Base-by-base conservation (phyloP, 2,329 filamentous ascomycete species). In the Fusarium coicis region DNA sequence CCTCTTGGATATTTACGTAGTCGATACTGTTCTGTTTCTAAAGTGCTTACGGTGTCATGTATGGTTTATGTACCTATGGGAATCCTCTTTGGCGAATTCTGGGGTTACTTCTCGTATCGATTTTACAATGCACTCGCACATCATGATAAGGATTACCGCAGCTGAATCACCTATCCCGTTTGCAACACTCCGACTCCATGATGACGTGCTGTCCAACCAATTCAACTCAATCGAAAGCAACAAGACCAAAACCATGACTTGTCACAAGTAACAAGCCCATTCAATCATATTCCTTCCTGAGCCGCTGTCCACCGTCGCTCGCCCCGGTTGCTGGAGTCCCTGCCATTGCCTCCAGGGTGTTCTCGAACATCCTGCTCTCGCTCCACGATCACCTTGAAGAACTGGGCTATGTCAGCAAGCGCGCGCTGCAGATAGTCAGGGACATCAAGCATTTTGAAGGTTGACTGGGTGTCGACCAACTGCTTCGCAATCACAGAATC, bases 401-500 rank as follows among this genome's bases (percentile, higher is more conserved):
- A 90, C 42, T 85, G 83, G 4, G 85, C 82, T 56, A 88, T 83
- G 76, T 89, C 85, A 4, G 83, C 83, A 10, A 90, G 79, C 44
- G 85, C 82, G 43, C 84, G 75, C 73, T 88, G 86, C 59, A 85
- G 81, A 10, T 77, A 58, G 46, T 86, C 83, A 0, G 82, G 76
- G 30, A 82, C 83, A 18, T 86, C 86, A 8, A 90, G 78, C 23
- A 89, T 79, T 66, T 85, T 83, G 68, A 89, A 83, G 6, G 90
- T 78, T 14, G 82, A 83, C 80, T 88, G 86, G 1, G 86, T 76
- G 70, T 90, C 88, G 6, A 88, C 79, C 11, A 91, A 80, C 76
- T 90, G 88, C 82, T 89, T 90, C 8, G 87, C 87, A 60, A 90
- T 83, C 30, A 88, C 87, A 1, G 85, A 83, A 75, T 91, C 89